These are phyloP conservation scores for Hyphodiscus sp. DNA, from an alignment of 2,329 filamentous ascomycete genomes.

Conservation along the genomic window DNA sequence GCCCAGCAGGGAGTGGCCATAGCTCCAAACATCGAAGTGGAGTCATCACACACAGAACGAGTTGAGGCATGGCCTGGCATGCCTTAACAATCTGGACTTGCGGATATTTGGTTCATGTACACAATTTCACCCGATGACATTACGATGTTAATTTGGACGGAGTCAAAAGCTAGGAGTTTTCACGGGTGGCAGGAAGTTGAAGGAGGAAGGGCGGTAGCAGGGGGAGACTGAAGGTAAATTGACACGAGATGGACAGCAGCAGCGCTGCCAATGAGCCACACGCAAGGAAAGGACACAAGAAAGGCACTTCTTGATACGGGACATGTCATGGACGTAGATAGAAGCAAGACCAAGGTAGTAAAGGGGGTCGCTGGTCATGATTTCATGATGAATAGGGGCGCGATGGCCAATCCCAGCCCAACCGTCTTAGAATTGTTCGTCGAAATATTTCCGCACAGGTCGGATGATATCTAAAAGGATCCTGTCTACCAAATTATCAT, in stretches of 20 bases:
- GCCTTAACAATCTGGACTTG: not conserved
- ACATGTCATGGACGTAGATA: constrained; percentile 3
- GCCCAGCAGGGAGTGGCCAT: too few relatives aligned
- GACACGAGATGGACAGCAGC: not conserved
- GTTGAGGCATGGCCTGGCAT: not conserved
- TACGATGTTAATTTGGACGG: not conserved
- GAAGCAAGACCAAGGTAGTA: not conserved
- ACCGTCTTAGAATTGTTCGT: too few relatives aligned
- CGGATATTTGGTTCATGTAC: not conserved
- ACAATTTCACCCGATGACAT: not conserved
- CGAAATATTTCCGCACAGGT: too few relatives aligned
- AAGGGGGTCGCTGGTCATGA: not conserved
- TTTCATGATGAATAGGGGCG: not conserved
- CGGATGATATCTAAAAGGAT: not conserved
- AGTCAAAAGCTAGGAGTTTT: not conserved
- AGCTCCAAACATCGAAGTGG: not conserved
- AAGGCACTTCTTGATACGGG: constrained; percentile 4
- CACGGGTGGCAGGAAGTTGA: not conserved
- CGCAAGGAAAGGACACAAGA: constrained; percentile 2
- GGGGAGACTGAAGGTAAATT: not conserved
- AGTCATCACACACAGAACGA: not conserved
- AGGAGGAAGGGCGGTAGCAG: not conserved
- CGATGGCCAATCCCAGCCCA: too few relatives aligned
- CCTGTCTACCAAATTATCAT: not conserved
- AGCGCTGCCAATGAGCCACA: constrained; percentile 5